Conservation (phyloP, 768 basidiomycete genomes). For the Sporobolomyces phaffii region DNA sequence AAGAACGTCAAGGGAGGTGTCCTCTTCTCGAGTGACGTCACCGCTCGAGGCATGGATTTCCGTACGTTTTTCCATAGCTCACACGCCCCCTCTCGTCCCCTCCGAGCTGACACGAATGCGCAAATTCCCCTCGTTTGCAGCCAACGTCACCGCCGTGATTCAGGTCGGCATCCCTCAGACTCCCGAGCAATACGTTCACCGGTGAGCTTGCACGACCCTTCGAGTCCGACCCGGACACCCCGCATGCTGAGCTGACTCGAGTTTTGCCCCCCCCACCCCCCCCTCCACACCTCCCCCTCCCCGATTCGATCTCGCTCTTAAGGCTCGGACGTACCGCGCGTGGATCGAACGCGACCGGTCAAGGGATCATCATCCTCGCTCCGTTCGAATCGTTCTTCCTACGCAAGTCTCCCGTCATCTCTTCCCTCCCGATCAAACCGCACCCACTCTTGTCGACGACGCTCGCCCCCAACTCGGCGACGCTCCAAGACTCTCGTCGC, state of each 20-base stretch:
- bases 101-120: too few relatives aligned
- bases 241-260: too few relatives aligned
- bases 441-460: conserved; percentile 41
- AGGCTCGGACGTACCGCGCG: conserved; percentile 50
- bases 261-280: too few relatives aligned
- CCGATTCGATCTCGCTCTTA: too few relatives aligned
- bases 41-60: conserved; percentile 42
- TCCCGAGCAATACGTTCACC: conserved; percentile 46
- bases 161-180: conserved; percentile 51
- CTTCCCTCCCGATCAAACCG: conserved; percentile 49
- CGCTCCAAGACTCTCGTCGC: conserved; percentile 35
- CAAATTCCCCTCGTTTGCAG: too few relatives aligned
- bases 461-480: neutral
- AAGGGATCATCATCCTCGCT: conserved; percentile 56
- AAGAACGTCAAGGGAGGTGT: conserved; percentile 50
- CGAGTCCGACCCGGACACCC: too few relatives aligned
- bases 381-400: conserved; percentile 56
- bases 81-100: neutral
- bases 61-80: neutral
- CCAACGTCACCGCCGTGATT: conserved; percentile 58
- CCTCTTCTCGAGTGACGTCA: conserved; percentile 57
- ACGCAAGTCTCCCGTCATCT: conserved; percentile 47
- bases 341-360: conserved; percentile 46
- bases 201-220: conserved; percentile 2
- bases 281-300: too few relatives aligned